Percentiles rank a stretch among this genome's conserved stretches.
These are phyloP conservation scores for Trifolium repens DNA, from an alignment of 306 rosid genomes.

Conservation along the genomic window DNA sequence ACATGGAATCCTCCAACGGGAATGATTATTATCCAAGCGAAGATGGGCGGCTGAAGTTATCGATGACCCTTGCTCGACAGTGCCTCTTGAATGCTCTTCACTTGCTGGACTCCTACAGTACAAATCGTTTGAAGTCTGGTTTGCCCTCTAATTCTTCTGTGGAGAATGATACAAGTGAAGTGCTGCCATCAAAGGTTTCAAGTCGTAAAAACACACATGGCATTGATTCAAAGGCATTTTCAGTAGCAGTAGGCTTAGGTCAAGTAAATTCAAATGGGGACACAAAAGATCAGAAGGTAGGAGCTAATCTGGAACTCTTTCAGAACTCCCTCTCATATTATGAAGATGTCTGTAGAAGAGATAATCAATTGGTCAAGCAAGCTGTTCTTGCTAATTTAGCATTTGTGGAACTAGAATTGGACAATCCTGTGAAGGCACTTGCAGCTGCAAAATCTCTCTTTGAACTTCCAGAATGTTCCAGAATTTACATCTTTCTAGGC, in stretches of 20 bases:
- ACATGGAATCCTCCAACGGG: slow-evolving; percentile 47
- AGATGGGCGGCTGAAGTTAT: slow-evolving; percentile 73
- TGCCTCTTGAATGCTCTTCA: slow-evolving; percentile 75
- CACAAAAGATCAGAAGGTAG: slow-evolving; percentile 84
- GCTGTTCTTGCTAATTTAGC: slow-evolving; percentile 89
- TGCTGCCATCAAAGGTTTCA: slow-evolving; percentile 59
- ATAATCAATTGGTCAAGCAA: slow-evolving; percentile 80
- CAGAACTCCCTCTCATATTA: slow-evolving; percentile 81
- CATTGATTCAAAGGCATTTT: slow-evolving; percentile 69
- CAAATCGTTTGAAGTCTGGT: slow-evolving; percentile 54
- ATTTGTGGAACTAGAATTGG: slow-evolving; percentile 87
- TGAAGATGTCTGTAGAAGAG: slow-evolving; percentile 69
- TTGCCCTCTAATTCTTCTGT: slow-evolving; percentile 66
- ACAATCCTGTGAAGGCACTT: slow-evolving; percentile 79
- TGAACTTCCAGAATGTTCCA: slow-evolving; percentile 86
- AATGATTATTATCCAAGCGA: slow-evolving; percentile 53
- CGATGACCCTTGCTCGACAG: slow-evolving; percentile 80
- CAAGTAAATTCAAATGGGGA: slow-evolving; percentile 83
- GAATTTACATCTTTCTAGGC: slow-evolving; percentile 79
- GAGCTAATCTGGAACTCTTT: slow-evolving; percentile 75
- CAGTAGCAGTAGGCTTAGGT: slow-evolving; percentile 58
- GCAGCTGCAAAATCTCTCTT: slow-evolving; percentile 66
- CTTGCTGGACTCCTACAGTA: slow-evolving; percentile 64
- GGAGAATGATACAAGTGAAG: slow-evolving; percentile 71
- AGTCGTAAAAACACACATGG: slow-evolving; percentile 61